Evolutionary conservation across 345 rosid species (phyloP).

Genomic region (Sonneratia caseolaris): DNA sequence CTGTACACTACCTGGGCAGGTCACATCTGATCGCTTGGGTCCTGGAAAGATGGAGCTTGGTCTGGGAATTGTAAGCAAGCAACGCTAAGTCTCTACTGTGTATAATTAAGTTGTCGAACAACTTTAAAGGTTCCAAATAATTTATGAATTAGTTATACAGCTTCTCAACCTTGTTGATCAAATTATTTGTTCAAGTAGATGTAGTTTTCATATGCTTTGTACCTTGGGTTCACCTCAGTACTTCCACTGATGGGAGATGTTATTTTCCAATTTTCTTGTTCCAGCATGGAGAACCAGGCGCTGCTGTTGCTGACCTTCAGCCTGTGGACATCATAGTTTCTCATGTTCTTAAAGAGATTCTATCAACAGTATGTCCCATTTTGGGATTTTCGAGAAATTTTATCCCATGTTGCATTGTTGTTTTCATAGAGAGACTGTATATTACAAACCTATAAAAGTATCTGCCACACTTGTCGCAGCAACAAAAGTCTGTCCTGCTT

Average conservation of each 20-base stretch:
- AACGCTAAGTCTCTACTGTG: constrained; percentile 2
- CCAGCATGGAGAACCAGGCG: constrained; percentile 98
- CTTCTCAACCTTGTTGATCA: neutral
- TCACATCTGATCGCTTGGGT: constrained; percentile 84
- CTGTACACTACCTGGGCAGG: constrained; percentile 84
- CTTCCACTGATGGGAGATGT: constrained; percentile 2
- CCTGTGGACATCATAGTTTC: constrained; percentile 89
- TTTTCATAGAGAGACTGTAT: too few species aligned
- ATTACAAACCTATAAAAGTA: too few species aligned
- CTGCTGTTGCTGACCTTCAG: constrained; percentile 88
- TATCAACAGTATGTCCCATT: constrained; percentile 53
- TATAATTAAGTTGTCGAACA: neutral
- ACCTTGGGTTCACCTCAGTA: neutral
- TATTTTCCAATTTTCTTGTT: constrained; percentile 12
- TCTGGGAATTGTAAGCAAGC: constrained; percentile 75
- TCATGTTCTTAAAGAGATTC: constrained; percentile 76
- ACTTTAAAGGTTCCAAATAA: neutral
- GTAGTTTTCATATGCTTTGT: neutral
- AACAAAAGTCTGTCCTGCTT: too few species aligned
- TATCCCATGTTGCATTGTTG: neutral
- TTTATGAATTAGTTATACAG: neutral
- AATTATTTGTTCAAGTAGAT: neutral
- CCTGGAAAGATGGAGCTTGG: constrained; percentile 94
- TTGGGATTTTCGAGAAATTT: neutral
- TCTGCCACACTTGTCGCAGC: too few species aligned